These are phyloP conservation scores for Amaranthus palmeri DNA, from an alignment of 148 eudicot species.

Conservation along the genomic window DNA sequence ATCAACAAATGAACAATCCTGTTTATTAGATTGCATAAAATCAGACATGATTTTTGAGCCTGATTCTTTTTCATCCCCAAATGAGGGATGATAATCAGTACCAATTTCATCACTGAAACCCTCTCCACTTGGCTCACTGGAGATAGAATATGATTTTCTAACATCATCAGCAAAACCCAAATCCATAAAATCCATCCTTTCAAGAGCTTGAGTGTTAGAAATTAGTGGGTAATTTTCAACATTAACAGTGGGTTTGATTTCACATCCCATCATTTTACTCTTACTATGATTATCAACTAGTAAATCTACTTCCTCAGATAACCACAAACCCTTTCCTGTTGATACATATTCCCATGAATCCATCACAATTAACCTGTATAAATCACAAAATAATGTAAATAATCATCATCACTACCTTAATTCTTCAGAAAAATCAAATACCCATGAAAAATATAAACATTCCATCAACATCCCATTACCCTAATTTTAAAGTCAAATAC, in stretches of 20 bases:
- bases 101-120: conserved; percentile 30
- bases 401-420: conserved; percentile 2
- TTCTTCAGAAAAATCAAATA: not conserved
- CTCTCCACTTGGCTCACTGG: conserved; percentile 27
- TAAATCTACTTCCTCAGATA: conserved; percentile 32
- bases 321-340: conserved; percentile 28
- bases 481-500: not conserved
- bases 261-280: conserved; percentile 26
- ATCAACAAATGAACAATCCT: conserved; percentile 32
- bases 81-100: conserved; percentile 22
- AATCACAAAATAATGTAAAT: not conserved
- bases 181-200: conserved; percentile 26
- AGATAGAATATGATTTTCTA: conserved; percentile 26
- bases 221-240: conserved; percentile 28
- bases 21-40: conserved; percentile 22
- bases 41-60: conserved; percentile 22
- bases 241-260: conserved; percentile 25
- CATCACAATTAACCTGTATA: conserved; percentile 30
- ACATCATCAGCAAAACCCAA: conserved; percentile 32
- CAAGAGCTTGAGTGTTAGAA: conserved; percentile 34
- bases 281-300: conserved; percentile 24
- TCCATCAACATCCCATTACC: not conserved
- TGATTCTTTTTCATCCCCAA: conserved; percentile 25
- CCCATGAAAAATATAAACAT: not conserved
- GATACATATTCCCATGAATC: conserved; percentile 41